Percentiles rank a stretch among this genome's conserved stretches.
These are phyloP conservation scores for Stephania japonica DNA, from an alignment of 164 flowering plant genomes.

Conservation along the genomic window DNA sequence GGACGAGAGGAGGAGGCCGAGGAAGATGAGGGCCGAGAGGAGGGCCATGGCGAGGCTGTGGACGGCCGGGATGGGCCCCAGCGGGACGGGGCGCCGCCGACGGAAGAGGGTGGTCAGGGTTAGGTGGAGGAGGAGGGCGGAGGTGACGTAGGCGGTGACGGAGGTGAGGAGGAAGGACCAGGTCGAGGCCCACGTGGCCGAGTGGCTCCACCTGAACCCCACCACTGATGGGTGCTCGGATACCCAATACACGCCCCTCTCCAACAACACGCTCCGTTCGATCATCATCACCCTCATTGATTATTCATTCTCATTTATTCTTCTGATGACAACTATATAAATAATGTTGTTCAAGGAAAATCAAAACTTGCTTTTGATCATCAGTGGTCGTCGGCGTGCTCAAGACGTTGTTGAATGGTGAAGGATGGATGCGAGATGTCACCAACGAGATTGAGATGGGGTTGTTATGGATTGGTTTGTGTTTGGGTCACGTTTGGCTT, in stretches of 20 bases:
- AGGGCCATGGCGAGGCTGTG: constrained; percentile 59
- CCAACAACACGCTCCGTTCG: neutral
- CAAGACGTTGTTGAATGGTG: no score
- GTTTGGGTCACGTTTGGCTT: no score
- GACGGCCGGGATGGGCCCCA: constrained; percentile 66
- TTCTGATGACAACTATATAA: no score
- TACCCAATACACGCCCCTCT: constrained; percentile 35
- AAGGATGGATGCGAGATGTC: no score
- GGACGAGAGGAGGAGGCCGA: constrained; percentile 58
- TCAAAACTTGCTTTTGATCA: no score
- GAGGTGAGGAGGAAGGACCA: constrained; percentile 76
- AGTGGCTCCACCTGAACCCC: constrained; percentile 67
- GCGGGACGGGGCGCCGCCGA: constrained; percentile 40
- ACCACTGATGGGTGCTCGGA: constrained; percentile 76
- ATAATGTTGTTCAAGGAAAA: no score
- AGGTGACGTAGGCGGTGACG: constrained; percentile 39
- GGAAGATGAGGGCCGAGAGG: constrained; percentile 47
- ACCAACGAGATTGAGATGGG: no score
- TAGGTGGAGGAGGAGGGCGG: constrained; percentile 42
- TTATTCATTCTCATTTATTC: neutral
- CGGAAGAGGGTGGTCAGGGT: constrained; percentile 21
- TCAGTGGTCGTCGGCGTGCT: no score
- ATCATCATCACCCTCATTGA: no score
- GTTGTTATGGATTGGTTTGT: no score
- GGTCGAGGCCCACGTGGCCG: constrained; percentile 71